These are phyloP conservation scores for Entomortierella parvispora DNA, from an alignment of 192 early-diverging fungal species.

Conservation along the genomic window DNA sequence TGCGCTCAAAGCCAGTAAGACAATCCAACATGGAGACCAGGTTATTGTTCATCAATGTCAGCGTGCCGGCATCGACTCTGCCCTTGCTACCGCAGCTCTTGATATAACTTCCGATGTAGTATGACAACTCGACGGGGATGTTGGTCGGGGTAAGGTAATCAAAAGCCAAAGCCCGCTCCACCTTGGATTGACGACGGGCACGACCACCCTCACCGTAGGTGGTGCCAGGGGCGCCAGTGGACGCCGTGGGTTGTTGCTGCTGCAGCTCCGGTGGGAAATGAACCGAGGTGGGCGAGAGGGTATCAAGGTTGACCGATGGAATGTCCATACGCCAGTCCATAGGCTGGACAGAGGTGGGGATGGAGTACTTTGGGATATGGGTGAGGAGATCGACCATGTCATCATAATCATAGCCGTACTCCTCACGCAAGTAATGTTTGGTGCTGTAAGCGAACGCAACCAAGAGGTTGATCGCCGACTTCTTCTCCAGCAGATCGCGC, in stretches of 20 bases:
- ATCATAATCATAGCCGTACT: conserved; percentile 68
- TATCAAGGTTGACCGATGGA: background rate
- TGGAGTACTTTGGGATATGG: conserved; percentile 55
- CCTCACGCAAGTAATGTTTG: conserved; percentile 85
- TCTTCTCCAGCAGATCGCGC: conserved; percentile 69
- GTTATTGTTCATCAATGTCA: conserved; percentile 55
- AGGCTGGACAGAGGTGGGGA: conserved; percentile 14
- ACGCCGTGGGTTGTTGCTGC: background rate
- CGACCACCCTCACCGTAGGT: background rate
- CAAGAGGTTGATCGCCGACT: conserved; percentile 74
- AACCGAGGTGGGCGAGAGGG: background rate
- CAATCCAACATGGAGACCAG: conserved; percentile 62
- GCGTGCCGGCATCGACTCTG: conserved; percentile 50
- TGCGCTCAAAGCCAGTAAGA: conserved; percentile 80
- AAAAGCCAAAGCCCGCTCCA: conserved; percentile 10
- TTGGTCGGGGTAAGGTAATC: conserved; percentile 38
- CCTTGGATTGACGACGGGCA: conserved; percentile 16
- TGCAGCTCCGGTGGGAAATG: conserved; percentile 3
- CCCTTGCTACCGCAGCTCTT: conserved; percentile 30
- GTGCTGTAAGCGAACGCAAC: conserved; percentile 78
- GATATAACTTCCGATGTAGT: conserved; percentile 66
- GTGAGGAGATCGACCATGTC: conserved; percentile 73
- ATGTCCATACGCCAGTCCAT: conserved; percentile 23
- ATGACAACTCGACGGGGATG: conserved; percentile 67
- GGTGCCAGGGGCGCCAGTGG: background rate